Base-by-base conservation (phyloP, 129 eudicot genomes). In the Flaveria robusta region DNA sequence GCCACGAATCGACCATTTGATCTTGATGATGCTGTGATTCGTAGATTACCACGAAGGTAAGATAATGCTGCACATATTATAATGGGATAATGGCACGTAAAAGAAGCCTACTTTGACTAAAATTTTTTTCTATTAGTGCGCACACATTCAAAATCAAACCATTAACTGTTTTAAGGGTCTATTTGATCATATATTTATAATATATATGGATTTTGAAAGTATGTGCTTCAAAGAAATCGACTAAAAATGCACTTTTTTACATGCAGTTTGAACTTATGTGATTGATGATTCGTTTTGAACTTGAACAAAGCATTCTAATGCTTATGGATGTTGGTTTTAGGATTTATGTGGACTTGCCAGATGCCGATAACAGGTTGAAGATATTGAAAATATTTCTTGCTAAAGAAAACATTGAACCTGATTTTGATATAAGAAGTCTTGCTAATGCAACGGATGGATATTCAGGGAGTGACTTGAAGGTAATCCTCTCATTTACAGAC, bases 11-110 rank as follows among this genome's bases (percentile, higher is more conserved):
- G 99, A 41, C 99, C 99, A 6, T 95, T 95, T 66, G 99, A 95
- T 81, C 99, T 95, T 85, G 99, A 95, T 77, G 99, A 95, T 91
- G 99, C 99, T 56, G 99, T 91, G 16, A 95, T 95, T 67, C 97
- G 99, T 15, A 89, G 99, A 24, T 83, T 95, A 71, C 99, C 99
- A 60, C 83, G 99, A 74, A 87, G 99, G 99, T 91, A 69, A 77
- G 68, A 64, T 69, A 70, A 46, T 24, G 24, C 47, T 23, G 27
- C 16, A 9, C 26, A 51, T 31, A n/a, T 71, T 31, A 31, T 31
- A 1, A 22, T 15, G 64, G 19, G 66, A 59, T 29, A 63, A 29
- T 63, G 27, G 43, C 68, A 26, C 10, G 22, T 15, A 26, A 24
- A 26, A 59, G 39, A 26, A 23, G 24, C 31, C 2, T 24, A 58